Conservation (phyloP, 306 rosid genomes). For the Quercus mongolica region DNA sequence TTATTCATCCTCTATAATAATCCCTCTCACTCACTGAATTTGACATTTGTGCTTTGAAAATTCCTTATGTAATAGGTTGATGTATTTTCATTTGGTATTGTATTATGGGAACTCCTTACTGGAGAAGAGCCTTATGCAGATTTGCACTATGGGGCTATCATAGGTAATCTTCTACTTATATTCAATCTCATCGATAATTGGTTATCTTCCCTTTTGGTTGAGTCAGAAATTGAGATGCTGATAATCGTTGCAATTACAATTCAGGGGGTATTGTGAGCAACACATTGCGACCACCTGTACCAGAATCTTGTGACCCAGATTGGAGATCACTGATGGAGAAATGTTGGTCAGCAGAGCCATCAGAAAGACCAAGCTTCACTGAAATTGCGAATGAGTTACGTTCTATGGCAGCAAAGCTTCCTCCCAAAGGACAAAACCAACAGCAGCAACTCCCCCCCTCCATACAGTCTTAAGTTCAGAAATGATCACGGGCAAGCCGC, state of each 20-base stretch:
- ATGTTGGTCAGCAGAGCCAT: constrained; percentile 88
- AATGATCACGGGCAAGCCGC: constrained; percentile 26
- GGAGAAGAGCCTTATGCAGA: constrained; percentile 89
- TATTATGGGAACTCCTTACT: constrained; percentile 88
- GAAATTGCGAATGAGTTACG: constrained; percentile 72
- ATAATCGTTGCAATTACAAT: background rate
- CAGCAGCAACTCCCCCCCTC: constrained; percentile 44
- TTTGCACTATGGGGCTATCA: constrained; percentile 85
- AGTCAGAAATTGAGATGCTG: constrained; percentile 13
- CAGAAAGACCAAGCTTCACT: constrained; percentile 76
- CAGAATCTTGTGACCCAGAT: constrained; percentile 67
- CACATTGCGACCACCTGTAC: constrained; percentile 78
- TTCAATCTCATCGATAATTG: background rate
- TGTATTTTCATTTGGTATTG: constrained; percentile 83
- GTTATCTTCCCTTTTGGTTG: background rate
- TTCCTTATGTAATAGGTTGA: constrained; percentile 54
- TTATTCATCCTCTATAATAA: background rate
- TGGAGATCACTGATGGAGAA: constrained; percentile 80
- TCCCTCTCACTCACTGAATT: background rate
- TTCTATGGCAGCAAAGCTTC: constrained; percentile 62
- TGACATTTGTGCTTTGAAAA: background rate
- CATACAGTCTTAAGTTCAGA: constrained; percentile 31
- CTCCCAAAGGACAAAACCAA: constrained; percentile 63
- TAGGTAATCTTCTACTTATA: constrained; percentile 42
- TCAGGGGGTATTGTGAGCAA: constrained; percentile 93